phyloP scores from a whole-genome alignment of 2,329 filamentous ascomycete species.

The Fusarium sp. region DNA sequence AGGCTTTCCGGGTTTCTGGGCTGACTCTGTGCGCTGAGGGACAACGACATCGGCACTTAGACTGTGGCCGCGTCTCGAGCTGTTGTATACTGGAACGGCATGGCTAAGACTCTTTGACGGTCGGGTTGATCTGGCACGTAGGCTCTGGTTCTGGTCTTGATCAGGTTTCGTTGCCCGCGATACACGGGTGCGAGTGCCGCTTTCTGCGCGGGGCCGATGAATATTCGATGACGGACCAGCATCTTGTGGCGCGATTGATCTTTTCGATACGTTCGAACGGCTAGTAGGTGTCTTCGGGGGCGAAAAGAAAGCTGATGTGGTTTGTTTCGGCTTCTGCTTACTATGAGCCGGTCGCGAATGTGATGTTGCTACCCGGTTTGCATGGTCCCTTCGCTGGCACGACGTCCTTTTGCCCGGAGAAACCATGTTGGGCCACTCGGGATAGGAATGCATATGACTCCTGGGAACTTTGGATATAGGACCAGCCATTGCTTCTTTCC shows the following conservation, averaged over 20 bases:
- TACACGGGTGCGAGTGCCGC: neutral
- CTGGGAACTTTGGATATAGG: slow-evolving; percentile 27
- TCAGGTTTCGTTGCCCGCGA: neutral
- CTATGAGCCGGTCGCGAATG: neutral
- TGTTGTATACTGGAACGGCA: neutral
- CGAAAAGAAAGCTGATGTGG: slow-evolving; percentile 30
- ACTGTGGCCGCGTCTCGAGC: slow-evolving; percentile 30
- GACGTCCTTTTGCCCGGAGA: slow-evolving; percentile 3
- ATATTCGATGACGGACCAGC: neutral
- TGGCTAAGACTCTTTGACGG: slow-evolving; percentile 11
- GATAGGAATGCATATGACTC: slow-evolving; percentile 15
- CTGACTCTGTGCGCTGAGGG: slow-evolving; percentile 4
- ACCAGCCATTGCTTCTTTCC: slow-evolving; percentile 7
- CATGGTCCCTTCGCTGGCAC: neutral
- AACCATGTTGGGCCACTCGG: slow-evolving; percentile 24
- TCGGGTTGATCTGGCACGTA: slow-evolving; percentile 7
- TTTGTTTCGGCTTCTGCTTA: neutral
- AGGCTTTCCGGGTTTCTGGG: slow-evolving; percentile 4
- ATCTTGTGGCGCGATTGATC: neutral
- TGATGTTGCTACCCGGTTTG: neutral
- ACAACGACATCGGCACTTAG: slow-evolving; percentile 22
- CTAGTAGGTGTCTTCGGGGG: slow-evolving; percentile 1
- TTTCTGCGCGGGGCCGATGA: neutral
- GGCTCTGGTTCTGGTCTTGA: neutral
- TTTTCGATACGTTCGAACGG: neutral